Evolutionary conservation across 192 early-diverging fungal genomes (phyloP).

Genomic region (Glomus cerebriforme): DNA sequence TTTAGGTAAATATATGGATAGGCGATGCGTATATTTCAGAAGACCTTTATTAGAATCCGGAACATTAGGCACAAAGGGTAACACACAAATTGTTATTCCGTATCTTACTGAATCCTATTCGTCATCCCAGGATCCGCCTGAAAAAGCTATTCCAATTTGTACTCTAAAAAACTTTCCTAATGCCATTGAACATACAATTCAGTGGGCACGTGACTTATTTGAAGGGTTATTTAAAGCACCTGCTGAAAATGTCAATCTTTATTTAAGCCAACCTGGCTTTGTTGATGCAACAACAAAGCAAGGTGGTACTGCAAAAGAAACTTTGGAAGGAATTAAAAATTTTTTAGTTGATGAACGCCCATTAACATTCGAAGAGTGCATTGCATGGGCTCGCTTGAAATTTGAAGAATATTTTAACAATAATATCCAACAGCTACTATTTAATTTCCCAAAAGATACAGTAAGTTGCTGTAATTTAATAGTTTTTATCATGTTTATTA

Average conservation of each 20-base stretch:
- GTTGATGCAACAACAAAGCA: constrained; percentile 77
- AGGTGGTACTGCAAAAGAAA: constrained; percentile 77
- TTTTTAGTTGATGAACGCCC: constrained; percentile 82
- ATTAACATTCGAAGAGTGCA: constrained; percentile 86
- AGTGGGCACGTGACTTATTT: constrained; percentile 98
- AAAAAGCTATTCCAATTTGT: constrained; percentile 92
- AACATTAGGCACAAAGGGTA: constrained; percentile 98
- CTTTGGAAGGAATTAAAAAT: constrained; percentile 71
- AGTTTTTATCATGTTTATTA: too few relatives aligned
- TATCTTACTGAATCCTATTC: constrained; percentile 97
- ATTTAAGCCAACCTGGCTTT: constrained; percentile 84
- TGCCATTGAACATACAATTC: constrained; percentile 84
- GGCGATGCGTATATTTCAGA: constrained; percentile 94
- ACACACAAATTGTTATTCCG: constrained; percentile 97
- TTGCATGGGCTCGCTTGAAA: constrained; percentile 86
- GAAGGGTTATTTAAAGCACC: constrained; percentile 91
- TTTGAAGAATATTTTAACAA: constrained; percentile 96
- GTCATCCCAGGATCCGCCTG: constrained; percentile 96
- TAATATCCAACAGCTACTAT: constrained; percentile 91
- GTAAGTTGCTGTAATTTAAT: constrained; percentile 33
- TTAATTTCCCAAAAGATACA: constrained; percentile 95
- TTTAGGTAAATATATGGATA: constrained; percentile 81
- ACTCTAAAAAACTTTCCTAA: constrained; percentile 91
- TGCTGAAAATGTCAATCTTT: constrained; percentile 93
- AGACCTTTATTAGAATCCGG: constrained; percentile 97